Percentiles rank a stretch among this genome's conserved stretches.
phyloP scores from a whole-genome alignment of 192 early-diverging fungal species.

The Podila epigama region DNA sequence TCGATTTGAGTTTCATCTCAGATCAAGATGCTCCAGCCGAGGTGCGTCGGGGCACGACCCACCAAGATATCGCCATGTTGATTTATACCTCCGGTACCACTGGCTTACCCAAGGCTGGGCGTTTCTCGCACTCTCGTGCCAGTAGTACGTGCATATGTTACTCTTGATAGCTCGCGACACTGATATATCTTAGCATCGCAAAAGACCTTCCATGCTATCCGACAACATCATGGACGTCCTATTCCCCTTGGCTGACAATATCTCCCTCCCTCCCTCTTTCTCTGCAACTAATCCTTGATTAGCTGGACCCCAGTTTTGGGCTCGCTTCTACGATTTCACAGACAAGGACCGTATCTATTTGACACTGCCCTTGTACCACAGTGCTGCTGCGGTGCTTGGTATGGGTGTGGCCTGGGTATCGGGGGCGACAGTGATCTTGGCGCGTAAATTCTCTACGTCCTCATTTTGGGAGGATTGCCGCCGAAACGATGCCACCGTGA shows the following conservation, averaged over 20 bases:
- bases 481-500: slow-evolving; percentile 50
- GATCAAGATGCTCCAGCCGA: slow-evolving; percentile 24
- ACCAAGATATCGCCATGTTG: slow-evolving; percentile 49
- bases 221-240: too few relatives aligned
- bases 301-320: slow-evolving; percentile 21
- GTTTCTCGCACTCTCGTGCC: slow-evolving; percentile 53
- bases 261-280: too few relatives aligned
- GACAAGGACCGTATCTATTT: slow-evolving; percentile 62
- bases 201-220: too few relatives aligned
- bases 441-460: slow-evolving; percentile 62
- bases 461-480: slow-evolving; percentile 61
- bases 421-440: slow-evolving; percentile 61
- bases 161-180: neutral
- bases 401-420: slow-evolving; percentile 16
- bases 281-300: too few relatives aligned
- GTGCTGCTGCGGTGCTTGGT: slow-evolving; percentile 49
- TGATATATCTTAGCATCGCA: too few relatives aligned
- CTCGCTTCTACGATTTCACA: slow-evolving; percentile 19
- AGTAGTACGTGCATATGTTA: slow-evolving; percentile 1
- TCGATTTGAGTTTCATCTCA: slow-evolving; percentile 6
- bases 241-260: too few relatives aligned
- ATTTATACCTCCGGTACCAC: slow-evolving; percentile 67
- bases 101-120: slow-evolving; percentile 67
- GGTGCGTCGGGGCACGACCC: neutral
- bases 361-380: slow-evolving; percentile 72